Conservation (phyloP, 2,329 filamentous ascomycete genomes). For the Aureobasidium sp. region DNA sequence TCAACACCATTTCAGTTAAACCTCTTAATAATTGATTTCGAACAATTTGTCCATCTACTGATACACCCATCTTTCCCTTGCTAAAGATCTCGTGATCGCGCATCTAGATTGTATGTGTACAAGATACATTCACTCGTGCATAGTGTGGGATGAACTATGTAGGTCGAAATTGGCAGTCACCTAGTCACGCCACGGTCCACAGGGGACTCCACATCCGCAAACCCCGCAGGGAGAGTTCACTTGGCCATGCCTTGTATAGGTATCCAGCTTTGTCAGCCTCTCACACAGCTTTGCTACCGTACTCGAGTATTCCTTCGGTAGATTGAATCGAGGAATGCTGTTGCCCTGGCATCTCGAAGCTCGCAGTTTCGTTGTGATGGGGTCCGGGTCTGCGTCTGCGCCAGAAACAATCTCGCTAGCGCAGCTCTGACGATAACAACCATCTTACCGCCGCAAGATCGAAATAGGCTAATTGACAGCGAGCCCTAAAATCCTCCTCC, state of each 20-base stretch:
- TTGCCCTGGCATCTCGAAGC: not conserved
- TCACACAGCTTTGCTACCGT: too few species aligned
- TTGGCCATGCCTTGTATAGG: conserved; percentile 1
- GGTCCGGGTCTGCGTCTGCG: not conserved
- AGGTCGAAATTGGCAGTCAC: not conserved
- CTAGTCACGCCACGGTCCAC: not conserved
- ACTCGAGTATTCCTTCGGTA: not conserved
- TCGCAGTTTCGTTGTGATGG: not conserved
- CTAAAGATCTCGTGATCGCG: not conserved
- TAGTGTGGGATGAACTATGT: not conserved
- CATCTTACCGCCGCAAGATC: not conserved
- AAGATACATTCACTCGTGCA: not conserved
- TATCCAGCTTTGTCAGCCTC: not conserved
- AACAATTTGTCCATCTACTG: not conserved
- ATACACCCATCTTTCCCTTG: not conserved
- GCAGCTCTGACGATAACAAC: not conserved
- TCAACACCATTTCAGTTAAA: not conserved
- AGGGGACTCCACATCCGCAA: not conserved
- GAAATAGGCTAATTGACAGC: conserved; percentile 3
- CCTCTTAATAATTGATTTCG: not conserved
- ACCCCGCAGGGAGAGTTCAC: not conserved
- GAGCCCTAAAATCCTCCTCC: not conserved
- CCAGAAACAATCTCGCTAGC: not conserved
- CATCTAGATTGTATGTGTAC: not conserved
- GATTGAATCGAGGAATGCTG: not conserved